Conservation (phyloP, 1,284 basidiomycete genomes). For the Vanrija pseudolonga region DNA sequence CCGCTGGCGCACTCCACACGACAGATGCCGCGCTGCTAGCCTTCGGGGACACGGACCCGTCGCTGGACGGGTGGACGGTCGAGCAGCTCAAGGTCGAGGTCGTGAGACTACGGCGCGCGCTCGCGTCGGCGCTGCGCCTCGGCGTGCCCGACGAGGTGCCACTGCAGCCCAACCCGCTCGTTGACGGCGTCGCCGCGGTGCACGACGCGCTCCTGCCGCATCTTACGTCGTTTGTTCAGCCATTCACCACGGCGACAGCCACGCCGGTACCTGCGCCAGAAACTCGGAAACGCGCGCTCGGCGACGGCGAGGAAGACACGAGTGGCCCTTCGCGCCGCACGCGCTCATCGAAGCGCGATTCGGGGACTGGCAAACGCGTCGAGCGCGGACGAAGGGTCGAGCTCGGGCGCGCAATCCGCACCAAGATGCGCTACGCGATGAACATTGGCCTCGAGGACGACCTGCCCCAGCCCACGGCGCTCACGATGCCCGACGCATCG, state of each 20-base stretch:
- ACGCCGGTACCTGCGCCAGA: not conserved
- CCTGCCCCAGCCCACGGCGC: conserved; percentile 12
- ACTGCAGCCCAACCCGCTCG: not conserved
- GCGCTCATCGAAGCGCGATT: conserved; percentile 4
- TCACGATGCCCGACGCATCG: not conserved
- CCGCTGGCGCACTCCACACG: not conserved
- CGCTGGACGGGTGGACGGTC: conserved; percentile 23
- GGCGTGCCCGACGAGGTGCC: not conserved
- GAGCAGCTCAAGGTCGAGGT: conserved; percentile 31
- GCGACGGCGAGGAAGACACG: not conserved
- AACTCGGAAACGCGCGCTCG: conserved; percentile 1
- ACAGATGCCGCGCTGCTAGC: not conserved
- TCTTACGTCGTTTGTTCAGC: not conserved
- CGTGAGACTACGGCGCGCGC: conserved; percentile 22
- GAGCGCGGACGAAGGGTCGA: conserved; percentile 15
- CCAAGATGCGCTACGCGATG: conserved; percentile 23
- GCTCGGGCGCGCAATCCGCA: conserved; percentile 19
- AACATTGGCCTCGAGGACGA: conserved; percentile 17
- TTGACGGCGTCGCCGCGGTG: not conserved
- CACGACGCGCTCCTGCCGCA: not conserved
- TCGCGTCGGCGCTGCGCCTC: not conserved
- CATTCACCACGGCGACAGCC: not conserved
- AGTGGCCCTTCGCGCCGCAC: not conserved
- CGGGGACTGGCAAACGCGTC: conserved; percentile 17
- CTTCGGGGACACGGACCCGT: conserved; percentile 4